Conservation (phyloP, 2,329 filamentous ascomycete species). For the Phyllosticta citribraziliensis region DNA sequence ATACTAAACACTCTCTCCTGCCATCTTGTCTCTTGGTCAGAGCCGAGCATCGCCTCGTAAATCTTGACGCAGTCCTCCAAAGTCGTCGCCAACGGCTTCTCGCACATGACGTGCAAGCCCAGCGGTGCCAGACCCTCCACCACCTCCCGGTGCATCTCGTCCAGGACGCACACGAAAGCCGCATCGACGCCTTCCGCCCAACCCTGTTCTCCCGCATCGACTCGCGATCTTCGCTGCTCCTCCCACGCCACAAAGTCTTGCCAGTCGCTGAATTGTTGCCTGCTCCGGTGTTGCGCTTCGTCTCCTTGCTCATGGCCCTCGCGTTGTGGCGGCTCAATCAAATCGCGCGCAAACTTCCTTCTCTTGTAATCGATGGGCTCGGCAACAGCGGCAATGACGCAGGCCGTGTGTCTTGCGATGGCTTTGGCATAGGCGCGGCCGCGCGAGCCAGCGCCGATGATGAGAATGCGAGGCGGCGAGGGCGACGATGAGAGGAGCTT, state of each 20-base stretch:
- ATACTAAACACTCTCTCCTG: constrained; percentile 62
- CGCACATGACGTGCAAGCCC: constrained; percentile 78
- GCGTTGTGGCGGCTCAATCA: constrained; percentile 47
- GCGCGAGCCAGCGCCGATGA: constrained; percentile 31
- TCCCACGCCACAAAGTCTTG: constrained; percentile 68
- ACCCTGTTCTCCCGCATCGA: constrained; percentile 12
- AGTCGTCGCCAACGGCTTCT: constrained; percentile 83
- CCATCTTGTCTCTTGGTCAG: constrained; percentile 1
- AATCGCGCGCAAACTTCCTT: constrained; percentile 55
- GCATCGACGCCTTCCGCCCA: constrained; percentile 36
- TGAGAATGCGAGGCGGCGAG: constrained; percentile 18
- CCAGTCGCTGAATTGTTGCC: constrained; percentile 55
- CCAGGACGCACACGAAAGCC: constrained; percentile 65
- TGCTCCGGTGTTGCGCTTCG: background rate
- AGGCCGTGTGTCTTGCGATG: constrained; percentile 27
- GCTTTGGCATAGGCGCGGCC: constrained; percentile 28
- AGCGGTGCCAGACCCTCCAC: constrained; percentile 60
- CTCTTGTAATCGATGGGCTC: constrained; percentile 76
- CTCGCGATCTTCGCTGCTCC: constrained; percentile 45
- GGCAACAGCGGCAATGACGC: constrained; percentile 64
- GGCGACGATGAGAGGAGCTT: constrained; percentile 1
- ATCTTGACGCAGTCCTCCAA: constrained; percentile 70
- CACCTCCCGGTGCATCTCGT: constrained; percentile 80
- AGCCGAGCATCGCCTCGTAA: constrained; percentile 45
- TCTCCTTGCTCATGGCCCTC: constrained; percentile 44